Conservation (phyloP, 768 basidiomycete genomes). For the Candolleomyces eurysporus region DNA sequence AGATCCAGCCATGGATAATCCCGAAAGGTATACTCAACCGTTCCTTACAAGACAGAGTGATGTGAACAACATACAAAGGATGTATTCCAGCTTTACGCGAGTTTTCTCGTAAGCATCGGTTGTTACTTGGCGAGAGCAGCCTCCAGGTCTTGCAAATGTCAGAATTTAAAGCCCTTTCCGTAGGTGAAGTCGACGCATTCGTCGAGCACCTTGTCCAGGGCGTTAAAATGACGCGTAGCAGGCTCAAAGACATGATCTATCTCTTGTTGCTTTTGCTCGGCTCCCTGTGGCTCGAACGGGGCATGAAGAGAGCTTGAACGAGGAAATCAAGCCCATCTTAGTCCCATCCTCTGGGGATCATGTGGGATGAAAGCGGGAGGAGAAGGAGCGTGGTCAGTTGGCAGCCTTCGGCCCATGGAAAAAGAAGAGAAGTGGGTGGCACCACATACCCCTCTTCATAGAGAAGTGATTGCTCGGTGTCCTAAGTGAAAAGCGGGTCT, state of each 20-base stretch:
- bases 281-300: conserved; percentile 39
- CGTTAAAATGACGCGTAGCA: conserved; percentile 46
- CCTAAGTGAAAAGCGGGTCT: conserved; percentile 39
- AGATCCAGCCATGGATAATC: conserved; percentile 51
- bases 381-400: conserved; percentile 1
- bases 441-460: conserved; percentile 38
- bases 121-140: conserved; percentile 39
- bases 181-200: conserved; percentile 35
- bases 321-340: conserved; percentile 33
- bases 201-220: conserved; percentile 34
- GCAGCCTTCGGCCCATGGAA: conserved; percentile 10
- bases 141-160: conserved; percentile 53
- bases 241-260: conserved; percentile 44
- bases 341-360: conserved; percentile 19
- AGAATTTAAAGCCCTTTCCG: conserved; percentile 43
- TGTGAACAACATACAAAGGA: no score
- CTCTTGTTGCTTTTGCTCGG: conserved; percentile 34
- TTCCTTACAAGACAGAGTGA: no score
- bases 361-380: background rate
- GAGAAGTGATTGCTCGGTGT: conserved; percentile 52
- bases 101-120: conserved; percentile 33
- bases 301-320: conserved; percentile 39
- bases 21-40: conserved; percentile 46
- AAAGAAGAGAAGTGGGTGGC: conserved; percentile 4
- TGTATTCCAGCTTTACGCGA: no score